These are phyloP conservation scores for Blastobotrys indianensis DNA, from an alignment of 1,139 yeast genomes.

Conservation along the genomic window DNA sequence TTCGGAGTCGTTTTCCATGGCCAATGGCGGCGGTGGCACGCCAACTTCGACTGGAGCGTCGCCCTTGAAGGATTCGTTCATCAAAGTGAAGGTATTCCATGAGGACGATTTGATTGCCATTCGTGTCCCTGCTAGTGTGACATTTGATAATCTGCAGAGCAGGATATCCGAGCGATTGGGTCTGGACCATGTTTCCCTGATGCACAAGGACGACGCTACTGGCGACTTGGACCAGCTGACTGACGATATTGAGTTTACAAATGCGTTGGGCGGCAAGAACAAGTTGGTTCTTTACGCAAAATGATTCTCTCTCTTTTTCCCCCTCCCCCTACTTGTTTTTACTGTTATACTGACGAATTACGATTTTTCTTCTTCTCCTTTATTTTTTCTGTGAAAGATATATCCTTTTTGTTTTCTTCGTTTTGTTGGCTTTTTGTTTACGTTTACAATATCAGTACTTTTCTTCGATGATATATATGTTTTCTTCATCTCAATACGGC, in stretches of 20 bases:
- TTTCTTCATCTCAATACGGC: too few relatives aligned
- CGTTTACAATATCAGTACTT: too few relatives aligned
- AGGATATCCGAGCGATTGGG: conserved; percentile 62
- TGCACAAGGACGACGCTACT: conserved; percentile 26
- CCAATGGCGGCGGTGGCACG: not conserved
- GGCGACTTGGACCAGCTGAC: conserved; percentile 28
- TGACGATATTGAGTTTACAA: conserved; percentile 29
- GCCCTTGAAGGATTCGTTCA: conserved; percentile 20
- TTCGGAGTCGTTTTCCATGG: conserved; percentile 7
- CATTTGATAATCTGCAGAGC: conserved; percentile 54
- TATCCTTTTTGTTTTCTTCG: too few relatives aligned
- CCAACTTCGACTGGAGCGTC: conserved; percentile 6
- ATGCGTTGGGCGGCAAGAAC: conserved; percentile 29
- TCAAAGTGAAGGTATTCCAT: conserved; percentile 79
- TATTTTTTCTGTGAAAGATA: not conserved
- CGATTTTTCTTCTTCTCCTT: conserved; percentile 1
- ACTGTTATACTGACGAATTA: not conserved
- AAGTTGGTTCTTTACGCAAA: conserved; percentile 35
- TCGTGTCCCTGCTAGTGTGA: conserved; percentile 57
- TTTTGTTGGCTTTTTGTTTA: too few relatives aligned
- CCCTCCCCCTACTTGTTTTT: not conserved
- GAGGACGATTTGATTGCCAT: conserved; percentile 90
- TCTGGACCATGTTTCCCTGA: conserved; percentile 27
- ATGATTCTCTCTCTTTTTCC: not conserved
- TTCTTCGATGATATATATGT: too few relatives aligned